Base-by-base conservation (phyloP, 2,329 filamentous ascomycete species). In the Orbilia javanica region DNA sequence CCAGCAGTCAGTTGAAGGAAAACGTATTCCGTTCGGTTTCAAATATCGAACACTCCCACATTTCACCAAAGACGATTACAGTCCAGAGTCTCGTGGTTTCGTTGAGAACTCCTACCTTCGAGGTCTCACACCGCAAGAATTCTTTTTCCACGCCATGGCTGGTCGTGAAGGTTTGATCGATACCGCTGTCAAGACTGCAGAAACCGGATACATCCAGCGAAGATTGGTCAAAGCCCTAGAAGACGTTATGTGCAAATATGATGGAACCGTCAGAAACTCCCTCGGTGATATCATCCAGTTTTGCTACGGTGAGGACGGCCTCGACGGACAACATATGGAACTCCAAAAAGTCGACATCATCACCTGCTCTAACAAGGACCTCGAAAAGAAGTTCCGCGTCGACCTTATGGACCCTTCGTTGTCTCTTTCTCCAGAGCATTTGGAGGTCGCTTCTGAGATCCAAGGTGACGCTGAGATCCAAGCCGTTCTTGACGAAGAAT, bases 81-180 rank as follows among this genome's bases (percentile, higher is more conserved):
- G 95, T 20, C 94, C 96, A 10, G 94, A 97, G 84, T 95, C 96
- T 53, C 91, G 96, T 86, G 96, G 96, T 48, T 99, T 99, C 83
- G 96, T 99, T 20, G 96, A 99, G 85, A 99, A 99, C 86, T 99
- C 96, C 0, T 99, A 99, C 82, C 89, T 99, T 11, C 93, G 96
- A 87, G 96, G 96, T 70, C 86, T 99, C 75, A 99, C 96, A 0
- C 96, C 96, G 0, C 91, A 93, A 0, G 96, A 99, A 82, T 99
- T 99, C 86, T 99, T 97, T 87, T 99, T 99, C 88, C 96, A 99
- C 89, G 96, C 96, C 83, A 99, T 99, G 96, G 96, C 96, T 88
- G 96, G 96, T 93, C 91, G 96, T 87, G 96, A 99, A 86, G 96
- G 96, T 97, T 88, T 99, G 69, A 99, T 99, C 82, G 96, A 99